Percentiles rank a stretch among this genome's conserved stretches.
Conservation (phyloP, 257 asterid genomes). For the Solanum sejunctum region DNA sequence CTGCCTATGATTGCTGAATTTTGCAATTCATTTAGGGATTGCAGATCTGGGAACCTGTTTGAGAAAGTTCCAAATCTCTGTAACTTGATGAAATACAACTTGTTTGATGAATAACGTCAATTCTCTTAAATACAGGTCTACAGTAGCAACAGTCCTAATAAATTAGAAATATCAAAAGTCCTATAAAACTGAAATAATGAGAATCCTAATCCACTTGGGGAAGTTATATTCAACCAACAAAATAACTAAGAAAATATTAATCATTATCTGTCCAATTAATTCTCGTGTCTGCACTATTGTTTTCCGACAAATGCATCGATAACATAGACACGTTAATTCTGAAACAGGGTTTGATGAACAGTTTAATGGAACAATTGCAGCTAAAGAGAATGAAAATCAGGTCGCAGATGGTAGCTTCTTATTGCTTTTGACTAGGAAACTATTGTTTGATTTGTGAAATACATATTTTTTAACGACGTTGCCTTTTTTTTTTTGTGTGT, state of each 20-base stretch:
- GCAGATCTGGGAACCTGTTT: no score
- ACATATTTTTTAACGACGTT: conserved; percentile 4
- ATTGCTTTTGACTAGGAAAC: conserved; percentile 16
- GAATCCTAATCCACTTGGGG: neutral
- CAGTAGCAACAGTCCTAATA: neutral
- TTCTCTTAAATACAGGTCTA: neutral
- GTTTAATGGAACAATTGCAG: conserved; percentile 40
- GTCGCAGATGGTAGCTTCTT: conserved; percentile 73
- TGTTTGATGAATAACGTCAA: neutral
- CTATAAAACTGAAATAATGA: neutral
- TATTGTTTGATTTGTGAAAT: conserved; percentile 5
- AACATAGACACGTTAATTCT: conserved; percentile 12
- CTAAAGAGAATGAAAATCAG: conserved; percentile 38
- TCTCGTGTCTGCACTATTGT: neutral
- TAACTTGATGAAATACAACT: no score
- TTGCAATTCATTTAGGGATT: no score
- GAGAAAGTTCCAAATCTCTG: no score
- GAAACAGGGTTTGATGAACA: conserved; percentile 28
- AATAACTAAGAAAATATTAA: neutral
- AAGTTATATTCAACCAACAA: neutral
- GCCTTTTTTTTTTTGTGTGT: neutral
- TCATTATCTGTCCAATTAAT: neutral
- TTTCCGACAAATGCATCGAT: neutral
- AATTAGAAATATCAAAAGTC: neutral
- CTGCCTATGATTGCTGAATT: no score